Evolutionary conservation across 2,329 filamentous ascomycete genomes (phyloP).

Genomic region (Cercospora sp.): DNA sequence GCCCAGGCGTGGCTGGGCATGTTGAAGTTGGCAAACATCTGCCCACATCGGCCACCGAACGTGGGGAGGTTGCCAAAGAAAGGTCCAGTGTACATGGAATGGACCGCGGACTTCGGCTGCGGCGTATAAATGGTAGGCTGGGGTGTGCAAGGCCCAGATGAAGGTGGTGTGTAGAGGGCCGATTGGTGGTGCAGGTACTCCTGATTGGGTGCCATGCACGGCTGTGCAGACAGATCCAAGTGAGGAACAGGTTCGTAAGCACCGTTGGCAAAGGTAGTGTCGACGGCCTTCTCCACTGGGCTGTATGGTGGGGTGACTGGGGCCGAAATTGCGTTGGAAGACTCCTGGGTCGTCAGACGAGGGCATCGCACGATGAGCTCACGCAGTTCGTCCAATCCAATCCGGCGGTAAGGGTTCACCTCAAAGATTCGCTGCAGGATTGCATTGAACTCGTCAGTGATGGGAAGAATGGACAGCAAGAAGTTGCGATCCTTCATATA

Average conservation of each 20-base stretch:
- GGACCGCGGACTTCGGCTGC: constrained; percentile 26
- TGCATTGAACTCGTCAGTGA: constrained; percentile 84
- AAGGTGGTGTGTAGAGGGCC: constrained; percentile 29
- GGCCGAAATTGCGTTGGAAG: constrained; percentile 47
- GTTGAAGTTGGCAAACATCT: constrained; percentile 32
- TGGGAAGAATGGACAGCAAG: constrained; percentile 84
- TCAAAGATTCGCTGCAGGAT: constrained; percentile 88
- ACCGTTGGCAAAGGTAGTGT: constrained; percentile 21
- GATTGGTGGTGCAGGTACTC: constrained; percentile 15
- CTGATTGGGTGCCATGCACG: constrained; percentile 26
- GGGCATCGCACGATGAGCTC: constrained; percentile 74
- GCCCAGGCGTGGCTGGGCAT: constrained; percentile 31
- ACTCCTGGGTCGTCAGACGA: constrained; percentile 66
- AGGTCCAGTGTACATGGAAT: constrained; percentile 21
- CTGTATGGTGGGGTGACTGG: constrained; percentile 47
- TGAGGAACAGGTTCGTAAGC: constrained; percentile 30
- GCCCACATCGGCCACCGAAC: constrained; percentile 30
- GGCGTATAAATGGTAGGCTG: constrained; percentile 32
- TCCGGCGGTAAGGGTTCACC: constrained; percentile 77
- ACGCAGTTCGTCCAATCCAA: constrained; percentile 77
- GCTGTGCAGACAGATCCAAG: constrained; percentile 35
- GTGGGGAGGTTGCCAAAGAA: constrained; percentile 27
- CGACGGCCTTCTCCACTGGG: constrained; percentile 41
- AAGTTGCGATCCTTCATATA: constrained; percentile 84
- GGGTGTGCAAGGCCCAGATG: constrained; percentile 33